Percentiles rank a stretch among this genome's conserved stretches.
Conservation (phyloP, 192 early-diverging fungal genomes). For the Coemansia sp. region DNA sequence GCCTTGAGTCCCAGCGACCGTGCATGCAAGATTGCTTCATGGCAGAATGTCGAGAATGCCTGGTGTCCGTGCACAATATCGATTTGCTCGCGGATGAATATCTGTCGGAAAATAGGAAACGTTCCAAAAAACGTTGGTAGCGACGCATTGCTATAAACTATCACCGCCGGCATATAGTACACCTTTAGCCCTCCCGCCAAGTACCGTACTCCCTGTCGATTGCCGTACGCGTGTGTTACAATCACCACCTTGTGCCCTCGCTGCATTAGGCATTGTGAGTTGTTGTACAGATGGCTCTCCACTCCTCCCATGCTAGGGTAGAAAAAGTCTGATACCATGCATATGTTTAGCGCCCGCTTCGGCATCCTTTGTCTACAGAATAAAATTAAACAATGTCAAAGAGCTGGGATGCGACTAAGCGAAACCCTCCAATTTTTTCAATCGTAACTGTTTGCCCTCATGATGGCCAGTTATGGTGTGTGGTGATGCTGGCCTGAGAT, state of each 20-base stretch:
- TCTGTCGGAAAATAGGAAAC: conserved; percentile 90
- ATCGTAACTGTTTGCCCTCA: too few species aligned
- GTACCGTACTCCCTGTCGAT: conserved; percentile 80
- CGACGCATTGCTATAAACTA: conserved; percentile 82
- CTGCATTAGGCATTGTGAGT: conserved; percentile 83
- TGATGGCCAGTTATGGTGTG: too few species aligned
- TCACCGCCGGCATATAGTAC: conserved; percentile 86
- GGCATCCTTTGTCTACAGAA: not conserved
- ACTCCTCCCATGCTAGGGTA: conserved; percentile 97
- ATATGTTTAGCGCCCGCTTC: conserved; percentile 35
- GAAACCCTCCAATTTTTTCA: not conserved
- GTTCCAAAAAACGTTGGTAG: conserved; percentile 88
- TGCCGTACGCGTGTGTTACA: conserved; percentile 88
- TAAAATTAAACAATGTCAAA: not conserved
- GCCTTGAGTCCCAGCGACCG: conserved; percentile 92
- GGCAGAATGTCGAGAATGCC: conserved; percentile 91
- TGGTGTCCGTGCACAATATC: conserved; percentile 96
- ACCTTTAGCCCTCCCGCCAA: conserved; percentile 91
- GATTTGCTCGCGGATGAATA: conserved; percentile 86
- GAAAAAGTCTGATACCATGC: conserved; percentile 97
- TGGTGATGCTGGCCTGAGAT: too few species aligned
- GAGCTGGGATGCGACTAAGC: not conserved
- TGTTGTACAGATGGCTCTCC: conserved; percentile 89
- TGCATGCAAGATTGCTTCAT: conserved; percentile 93
- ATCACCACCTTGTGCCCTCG: conserved; percentile 96